Evolutionary conservation across 2,329 filamentous ascomycete species (phyloP).

Genomic region (Arthrinium puccinioides): DNA sequence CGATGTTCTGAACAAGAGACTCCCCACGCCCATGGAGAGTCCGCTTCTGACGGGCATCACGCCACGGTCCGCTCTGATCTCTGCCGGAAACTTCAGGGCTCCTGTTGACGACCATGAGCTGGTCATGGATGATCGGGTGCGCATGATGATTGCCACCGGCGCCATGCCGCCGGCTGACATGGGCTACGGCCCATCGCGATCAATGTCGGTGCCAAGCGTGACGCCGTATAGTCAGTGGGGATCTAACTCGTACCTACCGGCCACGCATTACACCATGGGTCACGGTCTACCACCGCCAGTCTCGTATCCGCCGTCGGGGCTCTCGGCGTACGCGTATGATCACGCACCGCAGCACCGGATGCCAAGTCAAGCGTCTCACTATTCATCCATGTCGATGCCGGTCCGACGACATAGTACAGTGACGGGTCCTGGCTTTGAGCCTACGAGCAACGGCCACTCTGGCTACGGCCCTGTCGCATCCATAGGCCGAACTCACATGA

Average conservation of each 20-base stretch:
- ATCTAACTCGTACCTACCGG: not conserved
- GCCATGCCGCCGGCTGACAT: not conserved
- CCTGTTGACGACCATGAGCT: slow-evolving; percentile 48
- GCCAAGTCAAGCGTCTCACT: not conserved
- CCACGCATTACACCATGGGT: not conserved
- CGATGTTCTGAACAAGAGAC: slow-evolving; percentile 59
- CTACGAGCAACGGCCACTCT: not conserved
- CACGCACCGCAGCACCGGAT: not conserved
- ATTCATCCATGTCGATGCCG: not conserved
- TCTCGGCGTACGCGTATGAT: not conserved
- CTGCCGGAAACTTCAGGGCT: slow-evolving; percentile 58
- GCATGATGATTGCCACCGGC: not conserved
- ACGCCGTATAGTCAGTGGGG: not conserved
- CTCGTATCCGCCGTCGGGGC: not conserved
- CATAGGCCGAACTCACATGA: not conserved
- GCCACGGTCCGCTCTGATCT: slow-evolving; percentile 51
- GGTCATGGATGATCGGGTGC: slow-evolving; percentile 4
- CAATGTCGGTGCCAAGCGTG: slow-evolving; percentile 7
- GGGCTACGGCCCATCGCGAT: not conserved
- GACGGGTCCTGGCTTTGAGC: not conserved
- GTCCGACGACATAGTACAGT: not conserved
- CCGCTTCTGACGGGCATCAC: slow-evolving; percentile 39
- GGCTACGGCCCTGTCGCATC: not conserved
- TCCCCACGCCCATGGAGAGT: slow-evolving; percentile 52
- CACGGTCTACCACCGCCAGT: slow-evolving; percentile 2